phyloP scores from a whole-genome alignment of 2,329 filamentous ascomycete species.

The Cladorrhinum sp. region DNA sequence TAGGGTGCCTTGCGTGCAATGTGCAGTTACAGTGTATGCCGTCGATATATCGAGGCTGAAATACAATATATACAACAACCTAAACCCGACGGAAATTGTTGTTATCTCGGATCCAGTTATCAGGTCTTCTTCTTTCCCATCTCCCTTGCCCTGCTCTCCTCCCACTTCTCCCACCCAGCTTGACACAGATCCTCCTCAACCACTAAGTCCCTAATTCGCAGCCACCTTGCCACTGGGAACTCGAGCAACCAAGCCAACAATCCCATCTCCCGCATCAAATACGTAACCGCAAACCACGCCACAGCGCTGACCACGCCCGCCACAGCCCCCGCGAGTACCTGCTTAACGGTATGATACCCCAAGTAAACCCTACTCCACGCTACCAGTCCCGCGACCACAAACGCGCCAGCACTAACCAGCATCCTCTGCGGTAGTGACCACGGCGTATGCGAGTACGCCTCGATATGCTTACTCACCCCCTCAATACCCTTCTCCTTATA shows the following conservation, averaged over 20 bases:
- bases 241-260: conserved; percentile 72
- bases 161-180: conserved; percentile 93
- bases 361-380: conserved; percentile 85
- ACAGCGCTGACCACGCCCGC: conserved; percentile 71
- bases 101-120: too few relatives aligned
- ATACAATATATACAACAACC: too few relatives aligned
- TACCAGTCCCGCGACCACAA: conserved; percentile 63
- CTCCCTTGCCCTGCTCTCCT: conserved; percentile 43
- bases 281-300: conserved; percentile 74
- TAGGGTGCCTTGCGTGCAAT: too few relatives aligned
- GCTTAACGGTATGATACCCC: conserved; percentile 84
- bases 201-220: conserved; percentile 79
- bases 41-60: too few relatives aligned
- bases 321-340: conserved; percentile 76
- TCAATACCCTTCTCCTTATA: conserved; percentile 12
- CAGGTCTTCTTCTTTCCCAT: conserved; percentile 8
- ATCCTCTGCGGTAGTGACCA: conserved; percentile 61
- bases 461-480: conserved; percentile 17
- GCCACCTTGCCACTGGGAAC: conserved; percentile 57
- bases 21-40: too few relatives aligned
- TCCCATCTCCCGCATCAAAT: conserved; percentile 62
- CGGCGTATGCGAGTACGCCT: conserved; percentile 46
- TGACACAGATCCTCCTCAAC: conserved; percentile 85
- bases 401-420: conserved; percentile 51
- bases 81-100: too few relatives aligned